Evolutionary conservation across 2,329 filamentous ascomycete genomes (phyloP).

Genomic region (Macroventuria anomochaeta): DNA sequence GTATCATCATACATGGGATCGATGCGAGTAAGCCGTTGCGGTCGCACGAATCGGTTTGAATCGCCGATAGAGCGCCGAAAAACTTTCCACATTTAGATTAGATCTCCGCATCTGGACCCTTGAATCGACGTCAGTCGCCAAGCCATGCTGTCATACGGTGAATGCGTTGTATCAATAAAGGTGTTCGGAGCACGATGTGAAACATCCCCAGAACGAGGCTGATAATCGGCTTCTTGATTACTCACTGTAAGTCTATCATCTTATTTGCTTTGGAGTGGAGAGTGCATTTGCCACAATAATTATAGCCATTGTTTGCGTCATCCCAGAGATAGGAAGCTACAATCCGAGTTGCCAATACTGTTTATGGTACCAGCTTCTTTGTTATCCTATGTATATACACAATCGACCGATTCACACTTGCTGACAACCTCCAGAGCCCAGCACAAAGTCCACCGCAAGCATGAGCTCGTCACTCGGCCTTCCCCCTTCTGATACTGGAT

Average conservation of each 20-base stretch:
- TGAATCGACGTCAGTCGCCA: constrained; percentile 37
- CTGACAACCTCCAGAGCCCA: neutral
- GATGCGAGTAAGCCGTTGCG: constrained; percentile 5
- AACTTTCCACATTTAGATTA: constrained; percentile 11
- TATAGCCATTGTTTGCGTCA: neutral
- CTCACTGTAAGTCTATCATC: neutral
- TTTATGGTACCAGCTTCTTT: no score
- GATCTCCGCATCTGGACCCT: constrained; percentile 23
- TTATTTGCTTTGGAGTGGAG: neutral
- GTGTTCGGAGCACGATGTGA: constrained; percentile 7
- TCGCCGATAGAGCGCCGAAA: constrained; percentile 26
- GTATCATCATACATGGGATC: constrained; percentile 3
- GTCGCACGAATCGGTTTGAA: constrained; percentile 12
- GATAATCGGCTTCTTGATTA: neutral
- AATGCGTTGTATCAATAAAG: constrained; percentile 18
- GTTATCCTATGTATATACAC: no score
- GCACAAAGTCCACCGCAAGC: constrained; percentile 9
- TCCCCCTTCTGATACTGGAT: constrained; percentile 29
- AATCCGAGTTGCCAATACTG: no score
- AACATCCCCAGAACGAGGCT: constrained; percentile 1
- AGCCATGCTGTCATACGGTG: constrained; percentile 33
- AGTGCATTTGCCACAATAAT: neutral
- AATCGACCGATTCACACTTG: no score
- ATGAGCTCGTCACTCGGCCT: constrained; percentile 27
- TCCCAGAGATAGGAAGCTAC: neutral